Evolutionary conservation across 805 yeast genomes (phyloP).

Genomic region (Cephaloascus albidus): DNA sequence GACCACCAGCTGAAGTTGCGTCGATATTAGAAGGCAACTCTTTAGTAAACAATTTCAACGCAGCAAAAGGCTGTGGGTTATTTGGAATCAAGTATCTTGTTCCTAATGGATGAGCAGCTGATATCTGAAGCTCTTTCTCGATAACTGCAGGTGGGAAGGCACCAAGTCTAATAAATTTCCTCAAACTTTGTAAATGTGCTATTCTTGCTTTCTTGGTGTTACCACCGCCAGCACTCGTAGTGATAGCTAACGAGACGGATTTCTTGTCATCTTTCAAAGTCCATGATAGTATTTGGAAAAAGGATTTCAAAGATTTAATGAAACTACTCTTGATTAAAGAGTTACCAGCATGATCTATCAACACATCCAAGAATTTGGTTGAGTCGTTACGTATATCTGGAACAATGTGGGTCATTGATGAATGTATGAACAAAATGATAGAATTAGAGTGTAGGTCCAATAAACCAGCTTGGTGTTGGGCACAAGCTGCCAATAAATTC

Average conservation of each 20-base stretch:
- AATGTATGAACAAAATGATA: conserved; percentile 65
- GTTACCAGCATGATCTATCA: conserved; percentile 46
- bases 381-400: conserved; percentile 71
- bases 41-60: conserved; percentile 48
- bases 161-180: conserved; percentile 13
- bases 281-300: conserved; percentile 73
- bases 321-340: conserved; percentile 56
- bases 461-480: conserved; percentile 40
- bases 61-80: conserved; percentile 54
- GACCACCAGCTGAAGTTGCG: neutral
- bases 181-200: conserved; percentile 31
- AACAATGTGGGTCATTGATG: conserved; percentile 89
- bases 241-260: conserved; percentile 22
- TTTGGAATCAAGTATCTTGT: conserved; percentile 42
- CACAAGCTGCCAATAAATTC: conserved; percentile 36
- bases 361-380: conserved; percentile 51
- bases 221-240: conserved; percentile 23
- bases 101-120: conserved; percentile 36
- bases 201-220: conserved; percentile 25
- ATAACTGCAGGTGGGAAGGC: conserved; percentile 6
- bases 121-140: conserved; percentile 7
- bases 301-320: conserved; percentile 58
- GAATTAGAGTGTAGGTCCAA: conserved; percentile 51
- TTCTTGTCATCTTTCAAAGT: conserved; percentile 30
- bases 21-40: conserved; percentile 11